A percentile compares a stretch with the other conserved stretches of the same genome.
These are phyloP conservation scores for Aspergillus sp. DNA, from an alignment of 2,329 filamentous ascomycete species.

Conservation along the genomic window DNA sequence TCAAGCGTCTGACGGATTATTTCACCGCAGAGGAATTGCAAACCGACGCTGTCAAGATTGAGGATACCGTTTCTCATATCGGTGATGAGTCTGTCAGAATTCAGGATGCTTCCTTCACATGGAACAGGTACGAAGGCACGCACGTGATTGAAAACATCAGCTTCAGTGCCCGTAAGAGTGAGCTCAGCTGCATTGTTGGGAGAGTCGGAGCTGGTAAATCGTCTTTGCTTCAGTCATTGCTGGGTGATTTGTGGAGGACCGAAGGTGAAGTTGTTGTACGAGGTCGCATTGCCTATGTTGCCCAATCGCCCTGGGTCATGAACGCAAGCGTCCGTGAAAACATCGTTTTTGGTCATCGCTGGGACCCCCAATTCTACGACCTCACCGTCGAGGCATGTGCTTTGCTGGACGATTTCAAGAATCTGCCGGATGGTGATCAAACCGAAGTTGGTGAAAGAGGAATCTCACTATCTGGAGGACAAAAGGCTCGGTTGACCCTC, in stretches of 20 bases:
- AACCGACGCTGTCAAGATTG: constrained; percentile 71
- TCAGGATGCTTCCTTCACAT: constrained; percentile 85
- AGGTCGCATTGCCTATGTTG: constrained; percentile 85
- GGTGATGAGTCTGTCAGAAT: constrained; percentile 88
- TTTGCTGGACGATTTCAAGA: constrained; percentile 83
- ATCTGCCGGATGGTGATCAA: constrained; percentile 91
- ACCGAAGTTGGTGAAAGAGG: constrained; percentile 96
- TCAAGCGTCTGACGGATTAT: constrained; percentile 80
- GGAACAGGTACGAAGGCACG: constrained; percentile 76
- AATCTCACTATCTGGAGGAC: constrained; percentile 92
- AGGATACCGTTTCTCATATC: constrained; percentile 69
- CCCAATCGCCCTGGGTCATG: constrained; percentile 94
- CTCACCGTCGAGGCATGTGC: constrained; percentile 90
- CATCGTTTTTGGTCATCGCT: constrained; percentile 92
- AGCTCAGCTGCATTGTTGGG: constrained; percentile 89
- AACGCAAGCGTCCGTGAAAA: constrained; percentile 97
- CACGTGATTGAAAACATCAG: constrained; percentile 78
- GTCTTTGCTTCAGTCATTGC: constrained; percentile 81
- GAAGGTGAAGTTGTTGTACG: constrained; percentile 80
- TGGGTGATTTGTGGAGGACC: constrained; percentile 90
- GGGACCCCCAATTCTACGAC: constrained; percentile 92
- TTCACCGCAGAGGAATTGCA: constrained; percentile 89
- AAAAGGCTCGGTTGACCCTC: constrained; percentile 90
- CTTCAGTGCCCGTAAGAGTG: constrained; percentile 86
- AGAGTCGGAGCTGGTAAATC: constrained; percentile 95